Percentiles rank a stretch among this genome's conserved stretches.
Conservation (phyloP, 768 basidiomycete species). For the Hericium erinaceus region DNA sequence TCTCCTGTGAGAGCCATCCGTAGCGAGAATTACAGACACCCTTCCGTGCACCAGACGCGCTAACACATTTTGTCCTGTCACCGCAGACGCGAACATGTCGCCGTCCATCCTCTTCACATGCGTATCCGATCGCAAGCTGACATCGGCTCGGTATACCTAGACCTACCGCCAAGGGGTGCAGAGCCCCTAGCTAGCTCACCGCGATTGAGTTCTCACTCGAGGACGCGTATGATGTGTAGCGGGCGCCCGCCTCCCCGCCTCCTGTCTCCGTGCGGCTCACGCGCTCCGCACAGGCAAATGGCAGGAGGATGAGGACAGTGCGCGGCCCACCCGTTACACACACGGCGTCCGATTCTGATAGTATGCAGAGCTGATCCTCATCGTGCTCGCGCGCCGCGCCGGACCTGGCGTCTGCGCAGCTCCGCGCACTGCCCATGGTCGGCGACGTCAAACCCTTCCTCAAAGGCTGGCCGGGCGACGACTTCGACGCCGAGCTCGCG, state of each 20-base stretch:
- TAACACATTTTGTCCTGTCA: too few species aligned
- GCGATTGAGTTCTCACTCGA: constrained; percentile 74
- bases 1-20: too few species aligned
- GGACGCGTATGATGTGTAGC: constrained; percentile 86
- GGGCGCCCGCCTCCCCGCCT: constrained; percentile 29
- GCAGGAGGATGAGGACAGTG: constrained; percentile 79
- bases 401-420: constrained; percentile 14
- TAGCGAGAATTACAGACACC: too few species aligned
- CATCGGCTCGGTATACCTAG: constrained; percentile 58
- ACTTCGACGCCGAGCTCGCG: constrained; percentile 73
- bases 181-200: constrained; percentile 62
- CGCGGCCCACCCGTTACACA: too few species aligned
- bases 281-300: constrained; percentile 52
- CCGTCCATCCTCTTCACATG: constrained; percentile 17
- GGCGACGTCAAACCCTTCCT: constrained; percentile 93
- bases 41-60: too few species aligned
- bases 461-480: constrained; percentile 33
- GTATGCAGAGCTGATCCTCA: constrained; percentile 72
- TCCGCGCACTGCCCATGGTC: constrained; percentile 52
- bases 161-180: constrained; percentile 89
- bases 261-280: neutral
- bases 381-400: constrained; percentile 48
- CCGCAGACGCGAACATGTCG: constrained; percentile 35
- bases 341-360: too few species aligned
- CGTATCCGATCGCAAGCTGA: neutral